These are phyloP conservation scores for Lentinula sp. DNA, from an alignment of 768 basidiomycete species.

Conservation along the genomic window DNA sequence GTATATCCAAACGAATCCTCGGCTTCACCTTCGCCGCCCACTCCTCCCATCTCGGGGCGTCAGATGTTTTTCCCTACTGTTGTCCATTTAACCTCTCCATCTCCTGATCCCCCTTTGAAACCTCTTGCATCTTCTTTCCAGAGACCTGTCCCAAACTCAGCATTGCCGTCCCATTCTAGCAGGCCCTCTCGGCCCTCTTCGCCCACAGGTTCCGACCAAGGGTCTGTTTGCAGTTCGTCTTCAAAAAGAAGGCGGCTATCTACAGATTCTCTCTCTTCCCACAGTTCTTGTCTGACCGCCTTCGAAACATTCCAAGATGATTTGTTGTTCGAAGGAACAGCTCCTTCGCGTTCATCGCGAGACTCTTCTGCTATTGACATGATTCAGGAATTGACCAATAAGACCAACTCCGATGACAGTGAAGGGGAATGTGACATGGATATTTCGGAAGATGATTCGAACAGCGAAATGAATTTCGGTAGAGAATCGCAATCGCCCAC, in stretches of 20 bases:
- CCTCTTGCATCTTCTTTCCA: background rate
- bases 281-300: background rate
- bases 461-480: background rate
- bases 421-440: conserved; percentile 3
- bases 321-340: background rate
- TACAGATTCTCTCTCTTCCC: background rate
- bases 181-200: background rate
- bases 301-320: background rate
- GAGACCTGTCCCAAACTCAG: background rate
- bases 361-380: background rate
- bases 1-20: background rate
- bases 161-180: background rate
- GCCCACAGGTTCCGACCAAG: background rate
- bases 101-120: background rate
- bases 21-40: background rate
- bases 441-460: background rate
- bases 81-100: background rate
- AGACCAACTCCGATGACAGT: background rate
- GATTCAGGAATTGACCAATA: background rate
- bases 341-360: background rate
- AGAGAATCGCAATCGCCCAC: background rate
- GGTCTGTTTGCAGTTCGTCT: background rate
- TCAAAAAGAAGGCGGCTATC: background rate
- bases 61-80: background rate
- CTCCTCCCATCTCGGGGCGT: conserved; percentile 1